phyloP scores from a whole-genome alignment of 2,329 filamentous ascomycete genomes.

The Dichotomopilus funicola region DNA sequence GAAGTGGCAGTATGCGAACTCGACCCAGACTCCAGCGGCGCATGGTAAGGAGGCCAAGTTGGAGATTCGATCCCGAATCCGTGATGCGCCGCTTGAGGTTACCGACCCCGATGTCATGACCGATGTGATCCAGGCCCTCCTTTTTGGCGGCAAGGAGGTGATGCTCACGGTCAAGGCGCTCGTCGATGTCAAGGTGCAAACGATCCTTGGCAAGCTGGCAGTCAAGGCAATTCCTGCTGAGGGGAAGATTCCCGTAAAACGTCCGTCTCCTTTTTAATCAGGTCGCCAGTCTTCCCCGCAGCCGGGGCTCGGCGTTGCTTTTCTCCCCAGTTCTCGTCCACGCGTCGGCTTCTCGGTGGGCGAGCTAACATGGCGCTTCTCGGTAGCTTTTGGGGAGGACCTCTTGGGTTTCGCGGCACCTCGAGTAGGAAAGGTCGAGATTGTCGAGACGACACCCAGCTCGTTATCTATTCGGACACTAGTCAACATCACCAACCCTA shows the following conservation, averaged over 20 bases:
- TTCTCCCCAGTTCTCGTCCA: background rate
- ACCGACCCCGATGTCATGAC: slow-evolving; percentile 73
- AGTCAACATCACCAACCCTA: slow-evolving; percentile 86
- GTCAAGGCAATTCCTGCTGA: slow-evolving; percentile 79
- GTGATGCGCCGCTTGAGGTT: slow-evolving; percentile 74
- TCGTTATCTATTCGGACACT: slow-evolving; percentile 64
- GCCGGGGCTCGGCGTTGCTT: slow-evolving; percentile 8
- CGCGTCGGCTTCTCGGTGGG: background rate
- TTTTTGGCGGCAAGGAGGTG: slow-evolving; percentile 68
- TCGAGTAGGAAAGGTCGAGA: slow-evolving; percentile 62
- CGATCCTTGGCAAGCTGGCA: slow-evolving; percentile 71
- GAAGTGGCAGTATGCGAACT: slow-evolving; percentile 80
- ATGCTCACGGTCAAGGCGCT: slow-evolving; percentile 67
- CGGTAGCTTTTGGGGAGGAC: slow-evolving; percentile 52
- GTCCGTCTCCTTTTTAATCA: slow-evolving; percentile 64
- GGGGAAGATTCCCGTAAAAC: slow-evolving; percentile 84
- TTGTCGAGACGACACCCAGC: slow-evolving; percentile 64
- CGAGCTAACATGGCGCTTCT: slow-evolving; percentile 26
- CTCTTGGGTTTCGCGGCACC: slow-evolving; percentile 47
- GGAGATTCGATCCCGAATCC: slow-evolving; percentile 67
- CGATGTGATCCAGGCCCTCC: slow-evolving; percentile 69
- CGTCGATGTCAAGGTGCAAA: slow-evolving; percentile 77
- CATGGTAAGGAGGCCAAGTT: slow-evolving; percentile 55
- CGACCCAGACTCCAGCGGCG: slow-evolving; percentile 57
- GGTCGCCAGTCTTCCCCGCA: slow-evolving; percentile 31